These are phyloP conservation scores for Xylaria cubensis DNA, from an alignment of 495 filamentous ascomycete genomes.

Conservation along the genomic window DNA sequence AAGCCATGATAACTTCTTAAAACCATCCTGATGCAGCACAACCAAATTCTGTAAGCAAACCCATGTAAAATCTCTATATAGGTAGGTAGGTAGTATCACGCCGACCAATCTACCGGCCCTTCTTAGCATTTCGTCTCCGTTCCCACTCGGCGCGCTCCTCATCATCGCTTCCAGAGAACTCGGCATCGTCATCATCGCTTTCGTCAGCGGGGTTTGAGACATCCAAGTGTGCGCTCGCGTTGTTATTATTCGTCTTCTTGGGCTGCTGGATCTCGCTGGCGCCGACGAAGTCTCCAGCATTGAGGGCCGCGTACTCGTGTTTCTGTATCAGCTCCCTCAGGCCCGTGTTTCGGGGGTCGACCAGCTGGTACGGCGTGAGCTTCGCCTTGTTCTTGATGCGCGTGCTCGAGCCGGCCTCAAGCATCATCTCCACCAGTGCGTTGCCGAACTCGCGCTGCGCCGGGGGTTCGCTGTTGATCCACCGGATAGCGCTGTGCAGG, in stretches of 20 bases:
- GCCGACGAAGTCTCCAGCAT: constrained; percentile 57
- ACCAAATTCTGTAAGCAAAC: constrained; percentile 14
- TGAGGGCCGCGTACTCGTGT: constrained; percentile 72
- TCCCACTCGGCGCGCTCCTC: constrained; percentile 61
- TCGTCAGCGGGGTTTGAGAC: constrained; percentile 17
- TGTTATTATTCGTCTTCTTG: constrained; percentile 13
- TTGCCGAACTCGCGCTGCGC: constrained; percentile 68
- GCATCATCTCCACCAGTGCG: constrained; percentile 83
- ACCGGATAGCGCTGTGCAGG: constrained; percentile 85
- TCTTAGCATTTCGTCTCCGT: constrained; percentile 50
- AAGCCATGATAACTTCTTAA: background rate
- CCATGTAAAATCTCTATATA: background rate
- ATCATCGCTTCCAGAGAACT: constrained; percentile 61
- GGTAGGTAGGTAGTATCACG: background rate
- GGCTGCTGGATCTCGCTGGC: constrained; percentile 38
- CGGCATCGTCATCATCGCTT: constrained; percentile 55
- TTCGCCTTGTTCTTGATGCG: constrained; percentile 69
- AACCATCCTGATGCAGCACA: background rate
- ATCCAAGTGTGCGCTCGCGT: background rate
- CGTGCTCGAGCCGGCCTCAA: constrained; percentile 76
- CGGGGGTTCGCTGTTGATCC: constrained; percentile 68
- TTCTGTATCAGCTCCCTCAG: constrained; percentile 73
- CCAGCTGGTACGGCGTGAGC: constrained; percentile 70
- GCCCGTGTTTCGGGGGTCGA: constrained; percentile 72
- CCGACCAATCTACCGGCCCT: constrained; percentile 33